Percentiles rank a stretch among this genome's conserved stretches.
phyloP scores from a whole-genome alignment of 306 rosid species.

The Nissolia schottii region DNA sequence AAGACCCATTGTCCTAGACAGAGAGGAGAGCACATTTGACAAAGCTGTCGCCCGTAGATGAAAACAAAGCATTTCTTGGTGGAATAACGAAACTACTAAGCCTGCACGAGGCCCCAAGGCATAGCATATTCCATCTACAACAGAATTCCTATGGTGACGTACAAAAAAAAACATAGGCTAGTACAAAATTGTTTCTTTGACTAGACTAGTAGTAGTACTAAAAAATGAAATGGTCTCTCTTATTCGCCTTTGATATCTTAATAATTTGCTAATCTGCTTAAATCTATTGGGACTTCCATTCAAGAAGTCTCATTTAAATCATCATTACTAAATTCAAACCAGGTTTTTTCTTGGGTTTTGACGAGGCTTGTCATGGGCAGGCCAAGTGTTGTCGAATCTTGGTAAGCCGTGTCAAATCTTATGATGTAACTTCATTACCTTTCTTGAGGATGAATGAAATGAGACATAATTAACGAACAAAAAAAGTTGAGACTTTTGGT shows the following conservation, averaged over 20 bases:
- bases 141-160: neutral
- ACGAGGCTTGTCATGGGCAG: no score
- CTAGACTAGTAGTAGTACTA: no score
- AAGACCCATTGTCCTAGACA: neutral
- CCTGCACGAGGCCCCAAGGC: neutral
- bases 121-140: neutral
- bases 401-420: no score
- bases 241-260: neutral
- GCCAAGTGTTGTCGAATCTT: no score
- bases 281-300: neutral
- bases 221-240: neutral
- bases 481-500: no score
- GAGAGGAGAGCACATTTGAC: neutral
- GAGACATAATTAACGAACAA: no score
- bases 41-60: neutral
- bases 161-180: neutral
- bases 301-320: neutral
- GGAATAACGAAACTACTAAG: constrained; percentile 15
- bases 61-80: constrained; percentile 19
- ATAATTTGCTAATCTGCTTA: neutral
- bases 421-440: no score
- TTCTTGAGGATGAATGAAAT: no score
- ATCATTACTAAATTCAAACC: neutral
- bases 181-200: neutral
- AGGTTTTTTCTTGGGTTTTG: no score